Conservation (phyloP, 352 stramenopile species). For the Phytophthora pisi region DNA sequence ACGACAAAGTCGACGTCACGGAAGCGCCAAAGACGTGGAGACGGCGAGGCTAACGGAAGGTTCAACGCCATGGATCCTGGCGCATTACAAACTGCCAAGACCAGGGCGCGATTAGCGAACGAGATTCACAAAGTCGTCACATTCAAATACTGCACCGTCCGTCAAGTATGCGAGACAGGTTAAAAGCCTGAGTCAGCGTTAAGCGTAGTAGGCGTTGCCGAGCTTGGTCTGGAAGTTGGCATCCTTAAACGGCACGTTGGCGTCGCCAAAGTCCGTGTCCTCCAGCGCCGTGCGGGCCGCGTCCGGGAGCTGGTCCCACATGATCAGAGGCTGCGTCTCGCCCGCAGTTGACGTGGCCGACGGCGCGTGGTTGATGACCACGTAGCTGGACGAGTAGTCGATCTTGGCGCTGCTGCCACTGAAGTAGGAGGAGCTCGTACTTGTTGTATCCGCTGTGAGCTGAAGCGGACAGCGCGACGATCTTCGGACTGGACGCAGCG, state of each 20-base stretch:
- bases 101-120: neutral
- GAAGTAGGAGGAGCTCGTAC: slow-evolving; percentile 18
- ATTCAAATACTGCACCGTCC: neutral
- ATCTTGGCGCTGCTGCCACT: slow-evolving; percentile 22
- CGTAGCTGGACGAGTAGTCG: slow-evolving; percentile 27
- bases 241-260: slow-evolving; percentile 37
- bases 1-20: too few species aligned
- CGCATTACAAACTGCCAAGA: neutral
- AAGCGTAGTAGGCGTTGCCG: slow-evolving; percentile 25
- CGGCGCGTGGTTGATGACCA: slow-evolving; percentile 25
- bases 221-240: slow-evolving; percentile 36
- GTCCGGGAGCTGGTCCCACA: slow-evolving; percentile 31
- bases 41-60: too few species aligned
- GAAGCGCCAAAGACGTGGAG: too few species aligned
- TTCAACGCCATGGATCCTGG: too few species aligned
- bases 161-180: too few species aligned
- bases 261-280: slow-evolving; percentile 28
- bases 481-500: slow-evolving; percentile 10
- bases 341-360: slow-evolving; percentile 13
- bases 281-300: slow-evolving; percentile 28
- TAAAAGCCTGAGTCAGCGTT: neutral
- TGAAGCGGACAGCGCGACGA: slow-evolving; percentile 19
- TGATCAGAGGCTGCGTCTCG: slow-evolving; percentile 32
- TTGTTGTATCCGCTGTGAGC: slow-evolving; percentile 28
- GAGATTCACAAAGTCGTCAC: neutral